Evolutionary conservation across 345 rosid species (phyloP), one percentile per base, ranked within the genome.

Genomic region (Lumnitzera littorea): DNA sequence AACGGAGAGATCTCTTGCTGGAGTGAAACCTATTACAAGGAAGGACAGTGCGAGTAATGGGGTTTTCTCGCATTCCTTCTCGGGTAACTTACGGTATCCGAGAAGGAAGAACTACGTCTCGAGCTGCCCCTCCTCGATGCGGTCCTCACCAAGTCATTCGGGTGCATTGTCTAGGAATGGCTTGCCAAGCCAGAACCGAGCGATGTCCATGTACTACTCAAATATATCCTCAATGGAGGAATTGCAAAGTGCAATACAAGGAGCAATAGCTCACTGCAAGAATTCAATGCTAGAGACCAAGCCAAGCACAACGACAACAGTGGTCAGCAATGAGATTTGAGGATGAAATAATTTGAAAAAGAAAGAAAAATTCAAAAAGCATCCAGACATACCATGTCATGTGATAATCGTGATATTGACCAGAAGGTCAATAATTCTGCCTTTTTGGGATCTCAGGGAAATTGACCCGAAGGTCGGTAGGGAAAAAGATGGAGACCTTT

Each of bases 141-240:
- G 90, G 51, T 91, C 96, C 7, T 88, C 96, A 7, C 98, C 98
- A 23, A 89, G 82, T 58, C 96, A 89, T 70, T 92, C 98, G 16
- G 96, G 98, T 4, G 85, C 84, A 12, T 82, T 87, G 36, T 65
- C 74, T 31, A 74, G 80, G 31, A 70, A 66, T 11, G 91, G 75
- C 0, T 69, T 73, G 8, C 17, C 65, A 17, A 68, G 74, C 50
- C 59, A 52, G 53, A 46, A n/a, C 56, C 17, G 55, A 57, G 0
- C 29, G 56, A n/a, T 64, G 56, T 5, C 60, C 62, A 49, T 53
- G 13, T 3, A 58, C 27, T 2, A 71, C 76, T 13, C 70, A 80
- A 41, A 66, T 57, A 63, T 62, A 13, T 89, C 96, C 43, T 82
- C 98, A 0, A 87, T 85, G 96, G 96, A 89, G 62, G 96, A 92